These are phyloP conservation scores for Schizothecium vesticola DNA, from an alignment of 495 filamentous ascomycete genomes.

Conservation along the genomic window DNA sequence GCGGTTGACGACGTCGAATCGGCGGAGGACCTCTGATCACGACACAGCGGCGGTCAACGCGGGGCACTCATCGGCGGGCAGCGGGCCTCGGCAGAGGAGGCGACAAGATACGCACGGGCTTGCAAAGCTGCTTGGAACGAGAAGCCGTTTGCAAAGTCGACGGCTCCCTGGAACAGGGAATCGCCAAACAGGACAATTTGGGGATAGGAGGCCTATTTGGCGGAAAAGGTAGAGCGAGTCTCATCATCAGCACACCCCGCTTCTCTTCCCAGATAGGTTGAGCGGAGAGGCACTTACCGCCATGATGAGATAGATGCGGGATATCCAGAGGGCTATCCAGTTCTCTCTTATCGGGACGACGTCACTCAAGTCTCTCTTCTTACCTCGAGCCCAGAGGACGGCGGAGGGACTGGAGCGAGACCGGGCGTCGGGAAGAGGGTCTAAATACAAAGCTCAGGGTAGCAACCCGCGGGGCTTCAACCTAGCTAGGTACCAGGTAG, in stretches of 20 bases:
- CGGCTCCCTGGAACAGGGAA: slow-evolving; percentile 64
- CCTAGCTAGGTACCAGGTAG: neutral
- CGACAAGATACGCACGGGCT: slow-evolving; percentile 48
- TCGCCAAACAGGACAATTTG: slow-evolving; percentile 81
- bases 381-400: neutral
- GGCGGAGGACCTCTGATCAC: slow-evolving; percentile 35
- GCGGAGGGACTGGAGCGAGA: neutral
- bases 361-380: neutral
- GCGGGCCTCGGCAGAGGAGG: neutral
- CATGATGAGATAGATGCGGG: slow-evolving; percentile 12
- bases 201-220: slow-evolving; percentile 36
- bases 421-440: neutral
- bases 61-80: neutral
- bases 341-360: neutral
- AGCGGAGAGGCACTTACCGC: slow-evolving; percentile 16
- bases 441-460: neutral
- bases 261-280: neutral
- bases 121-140: slow-evolving; percentile 67
- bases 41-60: slow-evolving; percentile 1
- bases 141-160: slow-evolving; percentile 56
- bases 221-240: slow-evolving; percentile 2
- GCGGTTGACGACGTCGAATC: slow-evolving; percentile 46
- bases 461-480: neutral
- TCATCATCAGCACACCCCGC: slow-evolving; percentile 13
- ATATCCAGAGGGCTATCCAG: neutral